Percentiles rank a stretch among this genome's conserved stretches.
These are phyloP conservation scores for Barnettozyma californica DNA, from an alignment of 805 yeast species.

Conservation along the genomic window DNA sequence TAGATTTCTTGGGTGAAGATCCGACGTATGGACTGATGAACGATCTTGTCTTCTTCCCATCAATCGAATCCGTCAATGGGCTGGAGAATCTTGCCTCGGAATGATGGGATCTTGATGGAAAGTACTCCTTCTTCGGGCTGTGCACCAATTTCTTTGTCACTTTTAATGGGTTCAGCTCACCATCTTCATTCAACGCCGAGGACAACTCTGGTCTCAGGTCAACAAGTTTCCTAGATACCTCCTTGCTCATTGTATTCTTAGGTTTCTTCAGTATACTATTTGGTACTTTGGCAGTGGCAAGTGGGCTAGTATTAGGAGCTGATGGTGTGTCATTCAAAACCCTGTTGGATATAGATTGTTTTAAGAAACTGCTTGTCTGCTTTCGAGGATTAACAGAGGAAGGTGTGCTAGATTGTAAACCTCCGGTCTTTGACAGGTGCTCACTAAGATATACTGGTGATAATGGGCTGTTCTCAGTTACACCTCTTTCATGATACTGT, in stretches of 20 bases:
- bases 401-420: neutral
- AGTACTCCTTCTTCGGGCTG: slow-evolving; percentile 30
- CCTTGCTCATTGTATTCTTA: slow-evolving; percentile 9
- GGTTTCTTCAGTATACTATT: slow-evolving; percentile 23
- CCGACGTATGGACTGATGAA: slow-evolving; percentile 19
- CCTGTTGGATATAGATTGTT: neutral
- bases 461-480: slow-evolving; percentile 3
- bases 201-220: slow-evolving; percentile 20
- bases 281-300: slow-evolving; percentile 8
- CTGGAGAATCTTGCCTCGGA: slow-evolving; percentile 16
- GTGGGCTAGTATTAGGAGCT: slow-evolving; percentile 2
- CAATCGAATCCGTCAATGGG: slow-evolving; percentile 22
- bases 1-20: slow-evolving; percentile 13
- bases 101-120: slow-evolving; percentile 4
- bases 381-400: neutral
- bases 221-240: slow-evolving; percentile 16
- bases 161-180: slow-evolving; percentile 29
- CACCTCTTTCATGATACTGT: slow-evolving; percentile 7
- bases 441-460: slow-evolving; percentile 13
- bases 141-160: slow-evolving; percentile 29
- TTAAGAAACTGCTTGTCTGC: neutral
- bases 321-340: neutral
- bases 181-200: slow-evolving; percentile 19
- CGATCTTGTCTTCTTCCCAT: slow-evolving; percentile 12
- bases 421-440: neutral